Evolutionary conservation across 352 stramenopile species (phyloP), one percentile per base, ranked within the genome.

Genomic region (Albugo laibachii): DNA sequence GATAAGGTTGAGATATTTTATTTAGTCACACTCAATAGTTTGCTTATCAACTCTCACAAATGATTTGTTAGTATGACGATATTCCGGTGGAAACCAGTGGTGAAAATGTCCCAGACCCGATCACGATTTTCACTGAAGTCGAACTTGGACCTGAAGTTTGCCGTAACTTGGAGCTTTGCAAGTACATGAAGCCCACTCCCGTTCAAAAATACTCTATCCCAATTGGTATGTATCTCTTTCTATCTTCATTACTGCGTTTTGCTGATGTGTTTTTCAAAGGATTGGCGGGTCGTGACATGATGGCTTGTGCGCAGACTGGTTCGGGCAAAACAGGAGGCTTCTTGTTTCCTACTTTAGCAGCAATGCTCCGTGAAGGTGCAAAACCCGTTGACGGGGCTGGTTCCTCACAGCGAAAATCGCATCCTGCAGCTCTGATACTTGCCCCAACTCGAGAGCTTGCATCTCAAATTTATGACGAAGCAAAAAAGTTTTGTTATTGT

Each of bases 171-270:
- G 65, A 92, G 40, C 66, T 95, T 14, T 94, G 81, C 67, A 83
- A 93, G 56, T 99, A 98, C 78, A 57, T 47, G 39, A 96, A 92
- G 58, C 95, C 96, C 18, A 99, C 96, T 27, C 96, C 96, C 5
- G 94, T 99, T 31, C 96, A 99, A 59, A 99, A 98, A 72, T 98
- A 98, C 73, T 97, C 84, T 47, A 96, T 99, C 49, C 94, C 95
- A 37, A 98, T 99, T 59, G 83, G 77, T 18, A 31, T 31, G 3
- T 31, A 31, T 31, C n/a, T n/a, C n/a, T n/a, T n/a, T 31, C 24
- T 3, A 3, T 31, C 24, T 31, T 10, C 24, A 3, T 31, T 8
- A 31, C 3, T 31, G 24, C 24, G 24, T 31, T 31, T 31, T 31
- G 24, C 24, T 31, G 8, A 31, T 31, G 3, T 31, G 24, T 31